Percentiles rank a stretch among this genome's conserved stretches.
Evolutionary conservation across 2,329 filamentous ascomycete species (phyloP).

Genomic region (Xylaria sp.): DNA sequence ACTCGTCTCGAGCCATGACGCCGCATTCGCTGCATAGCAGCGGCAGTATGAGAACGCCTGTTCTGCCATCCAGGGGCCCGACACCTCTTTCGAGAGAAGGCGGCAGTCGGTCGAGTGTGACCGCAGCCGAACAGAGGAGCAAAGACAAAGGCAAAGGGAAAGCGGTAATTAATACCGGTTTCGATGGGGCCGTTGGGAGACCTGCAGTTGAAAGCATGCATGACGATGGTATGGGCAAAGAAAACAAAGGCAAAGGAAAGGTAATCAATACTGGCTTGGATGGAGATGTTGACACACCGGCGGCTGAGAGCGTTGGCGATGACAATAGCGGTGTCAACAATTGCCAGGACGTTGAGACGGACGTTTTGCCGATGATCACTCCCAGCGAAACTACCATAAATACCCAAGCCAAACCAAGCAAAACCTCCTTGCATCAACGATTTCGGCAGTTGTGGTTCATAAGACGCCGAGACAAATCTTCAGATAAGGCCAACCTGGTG

Average conservation of each 20-base stretch:
- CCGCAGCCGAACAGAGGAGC: background rate
- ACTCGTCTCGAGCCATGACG: constrained; percentile 1
- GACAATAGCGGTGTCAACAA: background rate
- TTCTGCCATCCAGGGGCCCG: background rate
- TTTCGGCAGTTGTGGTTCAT: constrained; percentile 25
- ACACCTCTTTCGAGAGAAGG: constrained; percentile 8
- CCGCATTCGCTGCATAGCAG: constrained; percentile 26
- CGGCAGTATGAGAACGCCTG: background rate
- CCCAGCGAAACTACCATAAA: background rate
- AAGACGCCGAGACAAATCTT: constrained; percentile 16
- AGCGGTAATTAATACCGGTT: constrained; percentile 15
- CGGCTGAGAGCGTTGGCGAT: background rate
- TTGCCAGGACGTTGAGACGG: background rate
- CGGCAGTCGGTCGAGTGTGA: background rate
- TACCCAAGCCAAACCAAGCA: constrained; percentile 16
- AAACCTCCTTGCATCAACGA: constrained; percentile 29
- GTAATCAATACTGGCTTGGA: constrained; percentile 6
- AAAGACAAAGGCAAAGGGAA: constrained; percentile 35
- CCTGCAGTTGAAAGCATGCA: background rate
- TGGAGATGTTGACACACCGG: background rate
- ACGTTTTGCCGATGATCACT: background rate
- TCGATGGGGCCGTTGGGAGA: background rate
- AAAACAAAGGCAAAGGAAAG: constrained; percentile 26
- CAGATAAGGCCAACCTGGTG: constrained; percentile 24
- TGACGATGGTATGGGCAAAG: background rate